Evolutionary conservation across 768 basidiomycete species (phyloP), one percentile per base, ranked within the genome.

Genomic region (Dictyophora rubrovolvata): DNA sequence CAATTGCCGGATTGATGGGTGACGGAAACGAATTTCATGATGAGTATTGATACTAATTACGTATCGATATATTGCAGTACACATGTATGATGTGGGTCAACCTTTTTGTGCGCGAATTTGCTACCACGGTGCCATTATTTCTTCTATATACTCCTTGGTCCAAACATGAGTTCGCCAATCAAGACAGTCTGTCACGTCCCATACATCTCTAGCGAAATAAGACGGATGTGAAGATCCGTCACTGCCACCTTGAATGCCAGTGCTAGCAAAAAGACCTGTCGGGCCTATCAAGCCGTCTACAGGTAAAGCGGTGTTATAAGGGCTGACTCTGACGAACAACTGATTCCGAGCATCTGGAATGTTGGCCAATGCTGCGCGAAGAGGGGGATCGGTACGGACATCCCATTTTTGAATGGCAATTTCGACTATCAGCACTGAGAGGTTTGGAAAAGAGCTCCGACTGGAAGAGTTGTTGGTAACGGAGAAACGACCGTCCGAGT

Each of bases 391-490:
- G n/a, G 34, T n/a, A 22, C 7, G 47, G 21, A 18, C 18, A 51
- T 59, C 21, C 57, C 57, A 52, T 36, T 42, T 53, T 17, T 51
- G 48, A 35, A 36, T 50, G 11, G 57, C 33, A 11, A 59, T 51
- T 17, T 59, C 57, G 28, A 59, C 49, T 17, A 59, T 59, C 16
- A 59, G 49, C n/a, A 59, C 18, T 16, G 36, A 36, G 28, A 59
- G 57, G 17, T 47, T 33, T 20, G 57, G 57, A 14, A 42, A 42
- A n/a, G 11, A 28, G 28, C 28, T 2, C 28, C 4, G 42, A 42
- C 10, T 4, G 4, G 42, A n/a, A 14, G 14, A 4, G n/a, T 42
- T n/a, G 8, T 37, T 37, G 36, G 36, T 37, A 37, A 8, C 36
- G 36, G 36, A 42, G 42, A n/a, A 4, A 2, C 42, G 10, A 2